phyloP scores from a whole-genome alignment of 768 basidiomycete genomes.

The Mycena epipterygia region DNA sequence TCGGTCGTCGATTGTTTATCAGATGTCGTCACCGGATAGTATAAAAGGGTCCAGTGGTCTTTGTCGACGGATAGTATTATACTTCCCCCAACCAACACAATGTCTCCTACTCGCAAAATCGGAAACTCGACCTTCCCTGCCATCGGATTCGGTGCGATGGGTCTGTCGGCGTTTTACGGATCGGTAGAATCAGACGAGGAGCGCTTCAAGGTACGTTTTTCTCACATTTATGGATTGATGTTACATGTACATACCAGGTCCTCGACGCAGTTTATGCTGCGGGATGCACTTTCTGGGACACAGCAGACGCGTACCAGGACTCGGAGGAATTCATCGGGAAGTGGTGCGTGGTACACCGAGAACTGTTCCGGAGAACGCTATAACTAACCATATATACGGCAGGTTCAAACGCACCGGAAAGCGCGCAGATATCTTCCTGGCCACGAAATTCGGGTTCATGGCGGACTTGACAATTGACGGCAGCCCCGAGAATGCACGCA shows the following conservation, averaged over 20 bases:
- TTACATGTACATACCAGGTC: constrained; percentile 45
- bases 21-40: too few species aligned
- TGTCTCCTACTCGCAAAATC: constrained; percentile 56
- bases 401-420: constrained; percentile 48
- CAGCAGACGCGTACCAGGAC: constrained; percentile 57
- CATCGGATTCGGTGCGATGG: constrained; percentile 70
- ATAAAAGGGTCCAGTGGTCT: too few species aligned
- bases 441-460: constrained; percentile 60
- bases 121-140: constrained; percentile 53
- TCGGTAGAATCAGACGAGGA: constrained; percentile 59
- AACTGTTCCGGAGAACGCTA: too few species aligned
- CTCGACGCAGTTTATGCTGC: constrained; percentile 56
- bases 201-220: constrained; percentile 56
- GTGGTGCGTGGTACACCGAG: constrained; percentile 44
- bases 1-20: too few species aligned
- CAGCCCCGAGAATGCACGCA: constrained; percentile 45
- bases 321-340: constrained; percentile 61
- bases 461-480: constrained; percentile 38
- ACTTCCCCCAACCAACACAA: neutral
- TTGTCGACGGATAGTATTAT: too few species aligned
- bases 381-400: neutral
- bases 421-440: constrained; percentile 62
- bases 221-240: neutral
- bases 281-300: constrained; percentile 64
- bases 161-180: constrained; percentile 60